Percentiles rank a stretch among this genome's conserved stretches.
phyloP scores from a whole-genome alignment of 495 filamentous ascomycete genomes.

The Choiromyces venosus region DNA sequence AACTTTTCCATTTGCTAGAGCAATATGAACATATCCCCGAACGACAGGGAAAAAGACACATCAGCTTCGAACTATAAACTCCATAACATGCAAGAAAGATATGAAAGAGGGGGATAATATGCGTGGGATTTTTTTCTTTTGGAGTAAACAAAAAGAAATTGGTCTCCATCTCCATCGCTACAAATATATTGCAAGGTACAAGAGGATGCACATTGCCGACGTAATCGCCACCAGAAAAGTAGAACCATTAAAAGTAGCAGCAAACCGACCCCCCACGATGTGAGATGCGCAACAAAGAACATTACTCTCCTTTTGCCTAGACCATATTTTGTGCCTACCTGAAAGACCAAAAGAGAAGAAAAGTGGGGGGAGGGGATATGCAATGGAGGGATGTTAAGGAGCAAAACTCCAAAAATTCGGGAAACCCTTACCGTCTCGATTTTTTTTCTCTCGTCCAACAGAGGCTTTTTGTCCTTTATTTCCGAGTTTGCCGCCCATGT shows the following conservation, averaged over 20 bases:
- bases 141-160: slow-evolving; percentile 31
- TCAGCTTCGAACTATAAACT: slow-evolving; percentile 41
- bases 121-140: slow-evolving; percentile 19
- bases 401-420: background rate
- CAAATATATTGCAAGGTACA: background rate
- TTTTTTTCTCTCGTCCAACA: slow-evolving; percentile 84
- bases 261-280: slow-evolving; percentile 22
- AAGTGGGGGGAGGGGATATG: slow-evolving; percentile 20
- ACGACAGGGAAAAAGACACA: slow-evolving; percentile 32
- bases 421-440: slow-evolving; percentile 76
- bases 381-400: background rate
- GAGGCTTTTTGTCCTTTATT: slow-evolving; percentile 95
- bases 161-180: slow-evolving; percentile 6
- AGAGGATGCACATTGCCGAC: background rate
- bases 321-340: slow-evolving; percentile 10
- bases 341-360: slow-evolving; percentile 21
- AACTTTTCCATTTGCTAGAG: slow-evolving; percentile 97
- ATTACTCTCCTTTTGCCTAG: slow-evolving; percentile 17
- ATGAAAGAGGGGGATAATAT: slow-evolving; percentile 32
- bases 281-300: slow-evolving; percentile 34
- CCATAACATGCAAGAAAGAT: slow-evolving; percentile 33
- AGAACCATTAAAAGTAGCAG: slow-evolving; percentile 13
- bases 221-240: background rate
- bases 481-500: slow-evolving; percentile 96
- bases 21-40: slow-evolving; percentile 41